A percentile compares a stretch with the other conserved stretches of the same genome.
phyloP scores from a whole-genome alignment of 2,329 filamentous ascomycete genomes.

The Aspergillus fumigatiaffinis region DNA sequence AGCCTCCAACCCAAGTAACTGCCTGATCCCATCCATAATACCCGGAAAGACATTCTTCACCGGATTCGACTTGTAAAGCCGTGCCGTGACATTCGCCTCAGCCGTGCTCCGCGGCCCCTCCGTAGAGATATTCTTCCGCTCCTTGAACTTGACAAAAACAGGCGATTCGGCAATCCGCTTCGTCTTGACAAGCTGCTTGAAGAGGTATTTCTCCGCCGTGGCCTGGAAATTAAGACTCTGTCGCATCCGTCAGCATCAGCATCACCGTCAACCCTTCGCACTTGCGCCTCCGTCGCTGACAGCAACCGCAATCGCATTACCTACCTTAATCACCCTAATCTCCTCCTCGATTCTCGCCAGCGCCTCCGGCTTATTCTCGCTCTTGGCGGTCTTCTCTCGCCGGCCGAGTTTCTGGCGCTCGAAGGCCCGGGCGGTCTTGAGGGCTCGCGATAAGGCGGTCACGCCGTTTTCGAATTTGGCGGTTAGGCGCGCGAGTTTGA shows the following conservation, averaged over 20 bases:
- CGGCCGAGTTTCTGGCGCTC: conserved; percentile 62
- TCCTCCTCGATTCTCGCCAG: conserved; percentile 50
- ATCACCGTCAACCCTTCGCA: conserved; percentile 3
- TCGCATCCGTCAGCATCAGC: background rate
- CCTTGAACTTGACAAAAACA: conserved; percentile 42
- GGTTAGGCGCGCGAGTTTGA: conserved; percentile 35
- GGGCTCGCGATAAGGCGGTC: conserved; percentile 48
- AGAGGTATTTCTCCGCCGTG: conserved; percentile 52
- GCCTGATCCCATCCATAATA: conserved; percentile 40
- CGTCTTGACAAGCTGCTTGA: conserved; percentile 54
- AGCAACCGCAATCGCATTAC: conserved; percentile 1
- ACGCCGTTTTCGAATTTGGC: conserved; percentile 49
- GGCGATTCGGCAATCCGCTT: conserved; percentile 54
- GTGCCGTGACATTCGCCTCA: conserved; percentile 55
- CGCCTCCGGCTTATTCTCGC: conserved; percentile 39
- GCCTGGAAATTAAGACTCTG: conserved; percentile 49
- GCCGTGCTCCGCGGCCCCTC: conserved; percentile 43
- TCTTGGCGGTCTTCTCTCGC: conserved; percentile 52
- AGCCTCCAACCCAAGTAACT: conserved; percentile 35
- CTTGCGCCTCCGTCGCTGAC: background rate
- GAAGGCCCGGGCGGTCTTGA: conserved; percentile 58
- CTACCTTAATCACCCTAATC: conserved; percentile 55
- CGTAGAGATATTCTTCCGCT: conserved; percentile 34
- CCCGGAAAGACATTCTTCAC: conserved; percentile 53
- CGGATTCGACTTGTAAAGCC: conserved; percentile 57